Base-by-base conservation (phyloP, 768 basidiomycete species). In the Kwoniella shandongensis region DNA sequence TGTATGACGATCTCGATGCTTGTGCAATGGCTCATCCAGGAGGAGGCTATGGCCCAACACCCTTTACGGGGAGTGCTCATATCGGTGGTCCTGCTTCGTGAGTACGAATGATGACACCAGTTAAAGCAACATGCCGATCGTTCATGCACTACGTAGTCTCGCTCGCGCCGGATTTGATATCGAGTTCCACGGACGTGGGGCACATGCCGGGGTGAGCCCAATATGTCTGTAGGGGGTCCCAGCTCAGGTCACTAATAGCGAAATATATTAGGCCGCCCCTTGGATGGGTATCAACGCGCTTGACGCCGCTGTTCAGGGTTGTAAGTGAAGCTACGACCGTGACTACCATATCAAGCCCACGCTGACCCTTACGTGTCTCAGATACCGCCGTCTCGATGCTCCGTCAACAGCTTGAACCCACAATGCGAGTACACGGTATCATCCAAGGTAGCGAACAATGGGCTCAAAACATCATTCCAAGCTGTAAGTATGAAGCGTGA, bases 381-480 rank as follows among this genome's bases (percentile, higher is more conserved):
- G 92, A 93, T 73, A 84, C 85, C 7, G 81, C 83, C 44, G 81
- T 94, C 39, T 86, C 89, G 2, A 84, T 85, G 22, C 81, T 94
- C 44, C 83, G 91, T 12, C 91, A 94, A 74, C 91, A 94, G 78
- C 84, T 91, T 57, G 85, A 85, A 72, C 91, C 91, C 0, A 83
- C 86, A 44, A 82, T 86, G 62, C 85, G 91, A 41, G 48, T 50
- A 2, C 57, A 54, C 53, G 40, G 48, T 12, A 41, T 41, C 46
- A 49, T 54, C 17, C 20, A n/a, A n/a, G 54, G 51, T 26, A 45
- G 35, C 25, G 55, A 42, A 6, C 44, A 53, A 0, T 48, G 60
- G 64, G 22, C 44, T 38, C 64, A 44, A 80, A 91, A 6, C 87
- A 91, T 67, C 89, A 91, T 2, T 80, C 88, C 46, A 81, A 92